Conservation (phyloP, 768 basidiomycete species). For the Pholiota conissans region DNA sequence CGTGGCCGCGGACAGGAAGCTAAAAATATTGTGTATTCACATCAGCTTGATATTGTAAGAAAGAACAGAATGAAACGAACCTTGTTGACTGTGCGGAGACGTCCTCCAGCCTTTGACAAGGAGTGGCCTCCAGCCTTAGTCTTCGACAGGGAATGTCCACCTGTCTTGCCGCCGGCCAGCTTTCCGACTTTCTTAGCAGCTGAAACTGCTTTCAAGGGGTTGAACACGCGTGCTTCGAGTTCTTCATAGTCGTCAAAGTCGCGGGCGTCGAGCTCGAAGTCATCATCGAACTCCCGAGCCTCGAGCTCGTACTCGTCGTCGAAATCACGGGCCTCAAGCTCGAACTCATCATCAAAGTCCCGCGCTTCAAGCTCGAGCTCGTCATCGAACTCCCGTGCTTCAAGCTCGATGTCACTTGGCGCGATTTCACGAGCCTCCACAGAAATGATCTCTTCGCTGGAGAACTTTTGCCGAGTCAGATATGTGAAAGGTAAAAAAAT, state of each 20-base stretch:
- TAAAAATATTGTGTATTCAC: too few relatives aligned
- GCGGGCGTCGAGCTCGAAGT: neutral
- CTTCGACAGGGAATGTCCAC: too few relatives aligned
- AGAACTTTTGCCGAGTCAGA: too few relatives aligned
- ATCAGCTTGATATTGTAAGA: too few relatives aligned
- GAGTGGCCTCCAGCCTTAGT: too few relatives aligned
- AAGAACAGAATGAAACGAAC: too few relatives aligned
- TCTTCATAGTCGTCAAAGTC: conserved; percentile 1
- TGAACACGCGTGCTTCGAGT: neutral
- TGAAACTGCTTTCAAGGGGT: neutral
- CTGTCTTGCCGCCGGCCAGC: too few relatives aligned
- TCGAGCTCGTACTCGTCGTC: neutral
- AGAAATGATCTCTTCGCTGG: neutral
- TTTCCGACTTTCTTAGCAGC: neutral
- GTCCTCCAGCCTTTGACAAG: too few relatives aligned
- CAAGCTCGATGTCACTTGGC: neutral
- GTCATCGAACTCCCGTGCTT: conserved; percentile 4
- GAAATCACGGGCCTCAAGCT: conserved; percentile 2
- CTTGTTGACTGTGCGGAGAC: too few relatives aligned
- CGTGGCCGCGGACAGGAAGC: too few relatives aligned
- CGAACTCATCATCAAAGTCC: conserved; percentile 2
- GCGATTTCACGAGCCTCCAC: neutral
- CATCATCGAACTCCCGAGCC: neutral
- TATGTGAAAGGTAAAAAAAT: too few relatives aligned
- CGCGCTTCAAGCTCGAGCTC: conserved; percentile 5